Base-by-base conservation (phyloP, 2,329 filamentous ascomycete genomes). In the Trichoderma atroviride region DNA sequence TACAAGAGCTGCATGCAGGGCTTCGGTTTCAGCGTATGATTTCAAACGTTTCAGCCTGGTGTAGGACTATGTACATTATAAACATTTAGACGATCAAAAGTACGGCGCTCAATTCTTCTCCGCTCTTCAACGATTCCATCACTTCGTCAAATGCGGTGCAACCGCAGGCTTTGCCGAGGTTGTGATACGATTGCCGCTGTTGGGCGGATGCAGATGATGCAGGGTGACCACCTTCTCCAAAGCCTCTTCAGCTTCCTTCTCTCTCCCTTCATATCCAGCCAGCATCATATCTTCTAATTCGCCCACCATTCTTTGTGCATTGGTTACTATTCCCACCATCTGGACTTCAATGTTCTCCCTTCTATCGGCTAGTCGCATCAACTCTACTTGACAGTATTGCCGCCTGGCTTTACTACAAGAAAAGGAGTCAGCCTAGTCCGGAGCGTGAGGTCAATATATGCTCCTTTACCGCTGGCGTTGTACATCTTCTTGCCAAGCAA, bases 1-100 rank as follows among this genome's bases (percentile, higher is more conserved):
- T 99, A 99, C 84, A 91, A 89, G 83, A 89, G 83, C 74, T 99
- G 96, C 81, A 98, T 99, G 96, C 89, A 90, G 69, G 92, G 93
- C 13, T 98, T 92, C 77, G 96, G 96, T 19, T 99, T 97, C 85
- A 91, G 93, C 80, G 82, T 89, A 63, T 88, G 80, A 78, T 53
- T 35, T 5, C 14, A n/a, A 6, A 27, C 24, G 4, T 47, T 64
- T 35, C 40, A 9, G 43, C 24, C 22, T 47, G 29, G n/a, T 43
- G 29, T 61, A 31, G 64, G 31, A 47, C 68, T 71, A 62, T 75
- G 74, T 75, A 76, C 70, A 78, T 68, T 69, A 75, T 67, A 29
- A 47, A 29, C 69, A 68, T 66, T 62, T 71, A 71, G 72, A 74
- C 60, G 70, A 68, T n/a, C 60, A 58, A 72, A 74, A 76, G 70